Evolutionary conservation across 176 grass and related monocot genomes (phyloP).

Genomic region (Bothriochloa decipiens): DNA sequence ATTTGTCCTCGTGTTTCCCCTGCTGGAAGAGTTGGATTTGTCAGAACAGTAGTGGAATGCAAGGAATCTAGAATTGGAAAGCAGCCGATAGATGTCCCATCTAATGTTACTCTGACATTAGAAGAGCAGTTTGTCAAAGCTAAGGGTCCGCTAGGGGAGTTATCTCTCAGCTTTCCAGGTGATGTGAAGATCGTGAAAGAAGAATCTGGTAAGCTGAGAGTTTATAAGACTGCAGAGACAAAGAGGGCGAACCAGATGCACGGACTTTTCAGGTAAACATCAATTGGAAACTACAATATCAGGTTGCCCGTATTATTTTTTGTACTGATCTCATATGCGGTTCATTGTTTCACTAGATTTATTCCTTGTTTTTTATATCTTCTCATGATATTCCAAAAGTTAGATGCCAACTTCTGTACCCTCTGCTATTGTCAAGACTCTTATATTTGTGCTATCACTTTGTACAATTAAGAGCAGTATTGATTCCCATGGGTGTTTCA

Average conservation of each 20-base stretch:
- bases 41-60: constrained; percentile 76
- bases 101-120: constrained; percentile 82
- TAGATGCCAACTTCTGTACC: not conserved
- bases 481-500: not conserved
- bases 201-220: constrained; percentile 72
- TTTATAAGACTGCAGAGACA: constrained; percentile 74
- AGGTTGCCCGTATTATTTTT: not conserved
- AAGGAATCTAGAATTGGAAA: constrained; percentile 98
- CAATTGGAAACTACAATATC: not conserved
- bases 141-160: constrained; percentile 85
- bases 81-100: constrained; percentile 78
- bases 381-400: constrained; percentile 13
- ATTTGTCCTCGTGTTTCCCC: constrained; percentile 43
- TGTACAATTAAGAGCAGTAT: not conserved
- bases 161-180: constrained; percentile 72
- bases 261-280: constrained; percentile 90
- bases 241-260: constrained; percentile 93
- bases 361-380: not conserved
- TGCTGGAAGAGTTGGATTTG: constrained; percentile 53
- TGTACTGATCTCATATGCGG: too few species aligned
- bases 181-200: constrained; percentile 80
- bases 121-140: constrained; percentile 78
- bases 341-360: not conserved
- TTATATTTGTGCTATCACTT: constrained; percentile 10
- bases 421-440: not conserved